Evolutionary conservation across 305 asterid genomes (phyloP).

Genomic region (Nicotiana rustica): DNA sequence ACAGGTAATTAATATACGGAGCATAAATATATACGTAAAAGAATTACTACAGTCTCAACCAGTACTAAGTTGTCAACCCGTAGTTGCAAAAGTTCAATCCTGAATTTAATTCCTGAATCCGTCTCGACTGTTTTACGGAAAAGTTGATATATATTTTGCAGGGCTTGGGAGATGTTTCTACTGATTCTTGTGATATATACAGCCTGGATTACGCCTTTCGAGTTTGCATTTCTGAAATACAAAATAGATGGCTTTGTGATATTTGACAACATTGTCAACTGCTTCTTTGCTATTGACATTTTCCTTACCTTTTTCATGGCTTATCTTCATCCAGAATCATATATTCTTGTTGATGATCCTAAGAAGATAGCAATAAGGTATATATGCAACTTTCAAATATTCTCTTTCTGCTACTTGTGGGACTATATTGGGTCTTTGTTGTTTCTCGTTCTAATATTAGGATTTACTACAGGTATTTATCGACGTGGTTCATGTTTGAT

Average conservation of each 20-base stretch:
- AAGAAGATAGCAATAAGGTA: constrained; percentile 78
- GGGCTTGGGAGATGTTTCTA: constrained; percentile 95
- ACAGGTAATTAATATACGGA: constrained; percentile 56
- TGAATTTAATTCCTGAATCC: background rate
- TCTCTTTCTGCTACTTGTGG: background rate
- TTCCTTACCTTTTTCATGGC: constrained; percentile 91
- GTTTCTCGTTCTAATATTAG: background rate
- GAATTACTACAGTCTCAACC: constrained; percentile 2
- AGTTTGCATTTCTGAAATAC: constrained; percentile 77
- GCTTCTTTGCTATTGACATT: constrained; percentile 84
- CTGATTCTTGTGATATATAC: constrained; percentile 77
- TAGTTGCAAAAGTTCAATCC: no score
- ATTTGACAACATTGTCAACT: constrained; percentile 76
- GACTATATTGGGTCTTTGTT: no score
- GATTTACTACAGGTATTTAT: constrained; percentile 61
- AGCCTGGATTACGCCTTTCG: constrained; percentile 91
- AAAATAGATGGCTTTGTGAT: constrained; percentile 61
- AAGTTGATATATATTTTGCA: constrained; percentile 41
- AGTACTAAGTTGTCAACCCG: no score
- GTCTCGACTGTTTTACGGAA: background rate
- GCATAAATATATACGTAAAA: background rate
- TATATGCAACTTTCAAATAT: constrained; percentile 22
- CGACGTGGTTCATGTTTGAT: constrained; percentile 87
- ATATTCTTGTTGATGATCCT: constrained; percentile 74
- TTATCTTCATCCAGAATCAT: constrained; percentile 70